phyloP scores from a whole-genome alignment of 2,329 filamentous ascomycete species.

The Diaporthe capsici region DNA sequence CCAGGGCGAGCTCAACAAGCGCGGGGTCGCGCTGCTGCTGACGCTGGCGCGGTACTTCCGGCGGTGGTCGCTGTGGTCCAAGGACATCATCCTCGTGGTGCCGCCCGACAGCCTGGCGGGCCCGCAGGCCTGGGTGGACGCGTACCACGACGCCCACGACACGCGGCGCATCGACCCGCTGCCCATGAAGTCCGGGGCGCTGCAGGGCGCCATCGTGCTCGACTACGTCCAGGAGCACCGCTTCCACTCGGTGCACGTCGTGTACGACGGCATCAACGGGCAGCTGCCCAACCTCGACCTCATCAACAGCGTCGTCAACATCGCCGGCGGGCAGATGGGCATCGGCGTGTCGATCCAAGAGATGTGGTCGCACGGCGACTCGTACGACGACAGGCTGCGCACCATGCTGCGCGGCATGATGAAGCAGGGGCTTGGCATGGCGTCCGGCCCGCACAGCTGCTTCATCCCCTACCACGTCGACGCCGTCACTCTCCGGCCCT shows the following conservation, averaged over 20 bases:
- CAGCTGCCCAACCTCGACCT: conserved; percentile 96
- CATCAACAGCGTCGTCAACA: conserved; percentile 91
- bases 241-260: conserved; percentile 90
- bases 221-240: conserved; percentile 89
- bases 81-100: conserved; percentile 95
- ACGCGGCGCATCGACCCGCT: conserved; percentile 79
- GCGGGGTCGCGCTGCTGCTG: conserved; percentile 87
- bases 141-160: conserved; percentile 92
- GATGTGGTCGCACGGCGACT: conserved; percentile 84
- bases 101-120: conserved; percentile 91
- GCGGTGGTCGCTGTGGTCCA: conserved; percentile 98
- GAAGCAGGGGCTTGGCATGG: conserved; percentile 89
- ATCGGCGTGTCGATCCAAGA: conserved; percentile 87
- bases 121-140: conserved; percentile 96
- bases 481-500: conserved; percentile 91
- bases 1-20: conserved; percentile 83
- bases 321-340: conserved; percentile 93
- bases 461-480: conserved; percentile 99
- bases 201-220: conserved; percentile 93
- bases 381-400: conserved; percentile 83
- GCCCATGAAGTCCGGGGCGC: conserved; percentile 90
- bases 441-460: conserved; percentile 90
- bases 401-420: conserved; percentile 96
- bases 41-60: conserved; percentile 96
- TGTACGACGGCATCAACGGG: conserved; percentile 96